These are phyloP conservation scores for Hemisphaericaspora xylofermentans DNA, from an alignment of 1,139 yeast species.

Conservation along the genomic window DNA sequence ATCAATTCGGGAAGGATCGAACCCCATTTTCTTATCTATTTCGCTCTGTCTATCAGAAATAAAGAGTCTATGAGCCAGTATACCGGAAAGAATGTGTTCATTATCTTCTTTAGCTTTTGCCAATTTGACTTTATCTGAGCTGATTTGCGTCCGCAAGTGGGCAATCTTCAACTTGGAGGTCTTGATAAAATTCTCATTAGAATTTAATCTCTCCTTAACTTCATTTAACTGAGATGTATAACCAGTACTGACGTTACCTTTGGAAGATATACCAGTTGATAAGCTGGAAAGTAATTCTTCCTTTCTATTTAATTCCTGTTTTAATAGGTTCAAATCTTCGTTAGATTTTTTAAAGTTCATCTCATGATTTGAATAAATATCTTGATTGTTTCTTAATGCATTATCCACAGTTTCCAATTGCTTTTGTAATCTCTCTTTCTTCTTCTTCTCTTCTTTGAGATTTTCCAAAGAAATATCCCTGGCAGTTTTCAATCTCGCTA, in stretches of 20 bases:
- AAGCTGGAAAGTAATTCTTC: conserved; percentile 82
- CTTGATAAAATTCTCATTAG: conserved; percentile 56
- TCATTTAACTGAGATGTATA: conserved; percentile 72
- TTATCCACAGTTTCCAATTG: conserved; percentile 20
- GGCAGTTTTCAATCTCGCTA: conserved; percentile 68
- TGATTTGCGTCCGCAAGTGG: conserved; percentile 55
- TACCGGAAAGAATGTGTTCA: conserved; percentile 38
- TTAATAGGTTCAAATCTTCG: conserved; percentile 41
- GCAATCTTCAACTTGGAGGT: conserved; percentile 60
- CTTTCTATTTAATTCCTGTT: conserved; percentile 54
- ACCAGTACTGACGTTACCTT: conserved; percentile 76
- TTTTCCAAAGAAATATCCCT: conserved; percentile 58
- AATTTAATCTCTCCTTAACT: conserved; percentile 57
- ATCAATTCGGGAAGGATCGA: conserved; percentile 49
- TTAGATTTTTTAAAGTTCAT: conserved; percentile 45
- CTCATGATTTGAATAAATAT: conserved; percentile 28
- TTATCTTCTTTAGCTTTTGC: conserved; percentile 56
- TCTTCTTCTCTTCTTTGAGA: conserved; percentile 46
- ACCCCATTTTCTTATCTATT: conserved; percentile 54
- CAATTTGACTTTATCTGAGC: conserved; percentile 52
- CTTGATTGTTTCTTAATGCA: conserved; percentile 30
- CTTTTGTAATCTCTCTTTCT: conserved; percentile 16
- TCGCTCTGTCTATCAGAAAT: conserved; percentile 42
- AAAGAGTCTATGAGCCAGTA: conserved; percentile 42
- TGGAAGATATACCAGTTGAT: conserved; percentile 87